Evolutionary conservation across 768 basidiomycete species (phyloP), one percentile per base, ranked within the genome.

Genomic region (Sistotremastrum suecicum): DNA sequence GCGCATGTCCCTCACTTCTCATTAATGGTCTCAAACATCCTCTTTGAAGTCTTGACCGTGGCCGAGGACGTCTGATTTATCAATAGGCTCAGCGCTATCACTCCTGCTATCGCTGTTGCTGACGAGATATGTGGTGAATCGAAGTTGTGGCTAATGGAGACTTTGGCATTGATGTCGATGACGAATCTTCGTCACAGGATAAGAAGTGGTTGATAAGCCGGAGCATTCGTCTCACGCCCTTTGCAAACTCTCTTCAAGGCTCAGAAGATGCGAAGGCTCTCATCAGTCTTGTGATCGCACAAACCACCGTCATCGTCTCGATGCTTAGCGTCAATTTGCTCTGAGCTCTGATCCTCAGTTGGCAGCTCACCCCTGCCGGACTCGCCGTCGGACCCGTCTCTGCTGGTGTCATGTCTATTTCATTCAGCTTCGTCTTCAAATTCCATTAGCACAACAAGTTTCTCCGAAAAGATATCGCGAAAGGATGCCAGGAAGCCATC

Each of bases 361-460:
- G 94, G 95, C 80, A 95, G 63, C 67, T 98, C 53, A 94, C 90
- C 0, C 72, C 98, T 11, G 86, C 85, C 2, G 92, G 91, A 0
- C 63, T 97, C 31, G 89, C 83, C 1, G 74, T 97, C 39, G 87
- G 76, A 0, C 92, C 91, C 0, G 72, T 92, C 8, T 94, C 94
- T 55, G 80, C 76, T 2, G 61, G 73, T 7, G 70, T 75, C 7
- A 86, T 90, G 75, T 71, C 78, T 4, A 53, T 81, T 11, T 89
- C 91, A 64, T 76, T 82, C 1, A 63, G 69, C 11, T 59, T 90
- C 41, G 75, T 85, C 0, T 75, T 76, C 3, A 69, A 71, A 43
- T 80, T 76, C 53, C 89, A 95, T 65, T 55, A 77, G 20, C 58
- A 72, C 51, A 95, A 91, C 64, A 95, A 94, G 68, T 63, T 76